These are phyloP conservation scores for Trametes elegans DNA, from an alignment of 768 basidiomycete species.

Conservation along the genomic window DNA sequence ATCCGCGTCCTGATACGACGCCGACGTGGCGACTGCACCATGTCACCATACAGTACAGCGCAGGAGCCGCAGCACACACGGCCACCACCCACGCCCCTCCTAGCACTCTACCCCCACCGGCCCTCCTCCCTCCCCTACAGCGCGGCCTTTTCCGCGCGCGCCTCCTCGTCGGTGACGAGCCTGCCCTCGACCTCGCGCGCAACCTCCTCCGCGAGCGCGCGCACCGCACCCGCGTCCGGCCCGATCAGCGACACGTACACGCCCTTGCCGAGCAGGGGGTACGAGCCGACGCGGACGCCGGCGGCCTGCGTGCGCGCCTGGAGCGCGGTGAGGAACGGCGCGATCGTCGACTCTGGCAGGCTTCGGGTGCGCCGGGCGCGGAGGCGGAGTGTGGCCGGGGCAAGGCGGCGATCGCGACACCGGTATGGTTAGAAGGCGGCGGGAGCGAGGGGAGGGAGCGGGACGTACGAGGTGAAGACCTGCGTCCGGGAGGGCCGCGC, in stretches of 20 bases:
- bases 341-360: slow-evolving; percentile 77
- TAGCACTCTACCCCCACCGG: no score
- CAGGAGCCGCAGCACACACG: not conserved
- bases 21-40: no score
- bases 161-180: slow-evolving; percentile 64
- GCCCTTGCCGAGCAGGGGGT: slow-evolving; percentile 56
- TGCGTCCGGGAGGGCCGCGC: slow-evolving; percentile 79
- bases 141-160: slow-evolving; percentile 38
- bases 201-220: slow-evolving; percentile 60
- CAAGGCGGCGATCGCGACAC: no score
- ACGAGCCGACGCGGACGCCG: slow-evolving; percentile 81
- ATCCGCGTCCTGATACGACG: no score
- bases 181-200: slow-evolving; percentile 56
- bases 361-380: slow-evolving; percentile 35
- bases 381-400: not conserved
- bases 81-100: no score
- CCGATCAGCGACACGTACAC: slow-evolving; percentile 68
- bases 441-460: slow-evolving; percentile 17
- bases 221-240: slow-evolving; percentile 42
- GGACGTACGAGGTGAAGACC: slow-evolving; percentile 73
- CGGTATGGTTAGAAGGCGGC: no score
- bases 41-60: not conserved
- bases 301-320: slow-evolving; percentile 70
- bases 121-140: not conserved
- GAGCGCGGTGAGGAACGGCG: slow-evolving; percentile 81